Conservation (phyloP, 208 protist species). For the Phytomonas sp. region DNA sequence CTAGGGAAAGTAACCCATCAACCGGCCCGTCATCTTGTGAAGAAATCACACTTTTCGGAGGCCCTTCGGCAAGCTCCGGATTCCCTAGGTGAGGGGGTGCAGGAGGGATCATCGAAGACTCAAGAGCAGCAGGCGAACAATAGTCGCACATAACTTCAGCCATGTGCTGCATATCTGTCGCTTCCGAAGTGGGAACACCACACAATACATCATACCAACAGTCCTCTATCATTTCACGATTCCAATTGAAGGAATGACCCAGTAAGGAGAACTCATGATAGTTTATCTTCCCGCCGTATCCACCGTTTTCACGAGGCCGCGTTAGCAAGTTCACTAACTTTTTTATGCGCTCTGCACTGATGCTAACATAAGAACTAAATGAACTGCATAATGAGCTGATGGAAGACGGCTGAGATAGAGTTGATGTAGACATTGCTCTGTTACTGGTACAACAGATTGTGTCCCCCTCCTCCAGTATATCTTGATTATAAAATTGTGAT, state of each 20-base stretch:
- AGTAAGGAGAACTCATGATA: slow-evolving; percentile 43
- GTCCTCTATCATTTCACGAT: slow-evolving; percentile 58
- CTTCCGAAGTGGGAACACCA: slow-evolving; percentile 30
- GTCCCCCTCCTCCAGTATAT: neutral
- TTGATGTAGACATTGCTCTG: neutral
- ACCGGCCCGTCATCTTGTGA: neutral
- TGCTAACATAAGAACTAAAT: slow-evolving; percentile 6
- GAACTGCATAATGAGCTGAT: slow-evolving; percentile 12
- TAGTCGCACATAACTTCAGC: slow-evolving; percentile 45
- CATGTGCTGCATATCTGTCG: slow-evolving; percentile 30
- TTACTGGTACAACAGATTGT: neutral
- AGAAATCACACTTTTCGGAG: neutral
- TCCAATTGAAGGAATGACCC: slow-evolving; percentile 33
- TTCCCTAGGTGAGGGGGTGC: neutral
- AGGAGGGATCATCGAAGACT: slow-evolving; percentile 9
- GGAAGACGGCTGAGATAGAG: neutral
- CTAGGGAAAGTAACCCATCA: neutral
- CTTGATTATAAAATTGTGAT: neutral
- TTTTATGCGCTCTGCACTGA: slow-evolving; percentile 1
- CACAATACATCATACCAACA: slow-evolving; percentile 75
- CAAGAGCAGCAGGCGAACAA: slow-evolving; percentile 17
- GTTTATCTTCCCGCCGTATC: slow-evolving; percentile 44
- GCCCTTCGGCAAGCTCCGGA: neutral
- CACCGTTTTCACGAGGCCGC: slow-evolving; percentile 24
- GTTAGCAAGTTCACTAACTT: slow-evolving; percentile 28